Percentiles rank a stretch among this genome's conserved stretches.
Conservation (phyloP, 495 filamentous ascomycete species). For the Hypoxylon trugodes region DNA sequence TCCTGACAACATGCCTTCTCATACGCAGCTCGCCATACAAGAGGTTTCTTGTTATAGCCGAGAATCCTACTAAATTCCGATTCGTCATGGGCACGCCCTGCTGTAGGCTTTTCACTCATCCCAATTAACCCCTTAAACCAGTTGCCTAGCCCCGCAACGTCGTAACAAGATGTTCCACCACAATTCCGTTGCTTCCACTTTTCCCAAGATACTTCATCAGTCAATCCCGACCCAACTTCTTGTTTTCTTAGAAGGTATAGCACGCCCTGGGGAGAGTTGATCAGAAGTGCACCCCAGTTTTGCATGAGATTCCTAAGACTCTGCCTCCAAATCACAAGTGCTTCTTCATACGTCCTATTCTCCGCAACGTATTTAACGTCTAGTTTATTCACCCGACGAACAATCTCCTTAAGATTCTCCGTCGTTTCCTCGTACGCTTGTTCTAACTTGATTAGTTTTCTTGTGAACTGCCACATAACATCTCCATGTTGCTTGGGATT, state of each 20-base stretch:
- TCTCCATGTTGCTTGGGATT: not conserved
- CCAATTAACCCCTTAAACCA: no score
- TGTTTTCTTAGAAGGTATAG: slow-evolving; percentile 3
- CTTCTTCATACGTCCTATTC: not conserved
- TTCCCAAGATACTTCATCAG: slow-evolving; percentile 18
- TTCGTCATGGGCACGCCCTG: no score
- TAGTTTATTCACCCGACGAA: not conserved
- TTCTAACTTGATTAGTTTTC: not conserved
- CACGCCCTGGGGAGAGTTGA: slow-evolving; percentile 10
- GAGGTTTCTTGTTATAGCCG: not conserved
- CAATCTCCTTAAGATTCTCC: not conserved
- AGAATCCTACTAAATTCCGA: no score
- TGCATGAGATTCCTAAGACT: not conserved
- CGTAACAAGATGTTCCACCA: slow-evolving; percentile 30
- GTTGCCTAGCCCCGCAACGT: not conserved
- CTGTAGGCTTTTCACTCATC: no score
- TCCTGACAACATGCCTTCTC: slow-evolving; percentile 27
- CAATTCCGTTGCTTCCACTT: slow-evolving; percentile 34
- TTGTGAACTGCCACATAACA: not conserved
- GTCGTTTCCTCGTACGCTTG: not conserved
- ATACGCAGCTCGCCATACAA: slow-evolving; percentile 19
- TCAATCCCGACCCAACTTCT: no score
- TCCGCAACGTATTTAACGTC: no score
- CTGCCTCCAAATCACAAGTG: not conserved
- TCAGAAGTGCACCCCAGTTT: not conserved